Evolutionary conservation across 2,329 filamentous ascomycete species (phyloP), one percentile per base, ranked within the genome.

Genomic region (Chaetomium olivaceum): DNA sequence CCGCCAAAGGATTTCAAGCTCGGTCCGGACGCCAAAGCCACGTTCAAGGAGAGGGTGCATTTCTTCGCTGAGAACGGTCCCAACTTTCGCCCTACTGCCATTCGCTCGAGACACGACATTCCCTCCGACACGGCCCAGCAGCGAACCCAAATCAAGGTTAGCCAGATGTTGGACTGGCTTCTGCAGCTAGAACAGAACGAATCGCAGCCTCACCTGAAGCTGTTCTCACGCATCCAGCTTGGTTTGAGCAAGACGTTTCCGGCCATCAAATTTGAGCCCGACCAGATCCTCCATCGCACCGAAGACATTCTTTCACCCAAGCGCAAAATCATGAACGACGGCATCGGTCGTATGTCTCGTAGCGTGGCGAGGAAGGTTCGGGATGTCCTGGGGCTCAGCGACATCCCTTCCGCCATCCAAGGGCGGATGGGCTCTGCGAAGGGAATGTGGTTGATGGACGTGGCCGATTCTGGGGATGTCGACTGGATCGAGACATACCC

Each of bases 371-470:
- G 76, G 1, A 78, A 78, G 51, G 80, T 92, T 5, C 81, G 83
- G 29, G 73, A 80, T 0, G 67, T 68, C 0, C 79, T 90, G 9
- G 83, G 82, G 0, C 75, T 89, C 0, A 70, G 74, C 0, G 80
- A 84, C n/a, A 74, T 85, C 0, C 89, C 90, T 0, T 85, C 85
- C 39, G 88, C 83, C 0, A 87, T 89, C 55, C 91, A 94, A 74
- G 90, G 81, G 1, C 84, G 91, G 0, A 84, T 93, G 43, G 89
- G 87, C 11, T 86, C 89, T 21, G 89, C 89, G 0, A 94, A 94
- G 74, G 91, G 91, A 0, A 80, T 93, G 69, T 93, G 90, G 91
- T 82, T 89, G 56, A 76, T 89, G 5, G 87, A 89, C 69, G 78
- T 80, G 0, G 72, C 78, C 0, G 81, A 84, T 29, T 75, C 75